Base-by-base conservation (phyloP, 176 grass and related monocot genomes). In the Hordeum marinum region DNA sequence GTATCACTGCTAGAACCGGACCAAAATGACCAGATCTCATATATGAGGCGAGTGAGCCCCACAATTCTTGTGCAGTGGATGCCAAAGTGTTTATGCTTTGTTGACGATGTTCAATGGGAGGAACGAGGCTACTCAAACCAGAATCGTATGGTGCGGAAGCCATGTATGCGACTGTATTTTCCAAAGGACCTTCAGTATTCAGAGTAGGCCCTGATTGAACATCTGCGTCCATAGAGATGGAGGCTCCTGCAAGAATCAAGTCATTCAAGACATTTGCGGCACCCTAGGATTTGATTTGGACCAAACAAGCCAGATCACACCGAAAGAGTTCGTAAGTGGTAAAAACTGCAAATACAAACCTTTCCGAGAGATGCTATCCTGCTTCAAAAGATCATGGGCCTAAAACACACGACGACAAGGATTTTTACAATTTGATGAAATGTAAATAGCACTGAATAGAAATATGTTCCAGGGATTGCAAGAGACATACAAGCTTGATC, bases 371-470 rank as follows among this genome's bases (percentile, higher is more conserved):
- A 65, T 78, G 65, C 61, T 83, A 68, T 92, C 93, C 81, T 91
- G 79, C 86, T 94, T 89, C 82, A 99, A 88, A 82, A 86, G 54
- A 86, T 96, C 94, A 67, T 92, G 92, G 88, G 90, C 94, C 97
- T 99, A 80, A 63, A 92, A 81, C 25, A 94, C 79, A 37, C 5
- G 29, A 87, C 11, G 34, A 34, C 55, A 77, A 77, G 63, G 31
- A 77, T 71, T 77, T 71, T 62, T 80, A 84, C 21, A 45, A 20
- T 43, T 80, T 76, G 65, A 83, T 76, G 65, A 83, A 80, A 84
- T 78, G 35, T 48, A 84, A 86, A 63, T 10, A n/a, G 6, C 11
- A 80, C 35, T 10, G 52, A 27, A 27, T 11, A 83, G 17, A 45
- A 83, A 78, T 68, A 77, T 63, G 32, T 12, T 42, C 31, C 57